Base-by-base conservation (phyloP, 257 asterid genomes). In the Solanum megistacrolobum region DNA sequence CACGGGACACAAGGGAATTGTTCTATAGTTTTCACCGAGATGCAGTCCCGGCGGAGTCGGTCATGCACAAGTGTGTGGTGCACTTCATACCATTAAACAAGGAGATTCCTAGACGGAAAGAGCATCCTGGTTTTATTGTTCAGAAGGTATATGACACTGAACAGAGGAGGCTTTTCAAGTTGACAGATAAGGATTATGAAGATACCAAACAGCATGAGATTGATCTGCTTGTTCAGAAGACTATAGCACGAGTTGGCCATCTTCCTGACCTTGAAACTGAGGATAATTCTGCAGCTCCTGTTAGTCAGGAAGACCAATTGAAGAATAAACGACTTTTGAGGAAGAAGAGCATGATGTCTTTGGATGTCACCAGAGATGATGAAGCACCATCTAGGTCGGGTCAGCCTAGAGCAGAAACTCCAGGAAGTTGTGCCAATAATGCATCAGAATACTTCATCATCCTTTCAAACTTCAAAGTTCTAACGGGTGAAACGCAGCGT, bases 81-180 rank as follows among this genome's bases (percentile, higher is more conserved):
- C 98, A 96, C 91, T 97, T 97, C 90, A 90, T 97, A 86, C 99
- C 99, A 75, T 86, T 55, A 62, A 89, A 94, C 89, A 94, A 95
- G 93, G 94, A 93, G 90, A 94, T 93, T 82, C 99, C 98, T 71
- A 52, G 62, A 16, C 95, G 96, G 88, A 94, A 93, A 89, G 89
- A 95, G 90, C 98, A 94, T 92, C 99, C 98, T 27, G 98, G 99
- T 41, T 97, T 97, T 85, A 89, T 94, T 12, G 99, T 97, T 83
- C 98, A 92, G 88, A 93, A 92, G 55, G 99, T 97, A 31, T 97
- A 97, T 66, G 96, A 95, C 89, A 92, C 95, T 87, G 96, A 91
- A 69, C 92, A 83, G 88, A 92, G 89, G 92, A 92, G 88, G 92
- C 93, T 96, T 23, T 95, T 94, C 88, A 93, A 93, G 93, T 91